A percentile compares a stretch with the other conserved stretches of the same genome.
phyloP scores from a whole-genome alignment of 139 green algal species.

The Dunaliella sp. region DNA sequence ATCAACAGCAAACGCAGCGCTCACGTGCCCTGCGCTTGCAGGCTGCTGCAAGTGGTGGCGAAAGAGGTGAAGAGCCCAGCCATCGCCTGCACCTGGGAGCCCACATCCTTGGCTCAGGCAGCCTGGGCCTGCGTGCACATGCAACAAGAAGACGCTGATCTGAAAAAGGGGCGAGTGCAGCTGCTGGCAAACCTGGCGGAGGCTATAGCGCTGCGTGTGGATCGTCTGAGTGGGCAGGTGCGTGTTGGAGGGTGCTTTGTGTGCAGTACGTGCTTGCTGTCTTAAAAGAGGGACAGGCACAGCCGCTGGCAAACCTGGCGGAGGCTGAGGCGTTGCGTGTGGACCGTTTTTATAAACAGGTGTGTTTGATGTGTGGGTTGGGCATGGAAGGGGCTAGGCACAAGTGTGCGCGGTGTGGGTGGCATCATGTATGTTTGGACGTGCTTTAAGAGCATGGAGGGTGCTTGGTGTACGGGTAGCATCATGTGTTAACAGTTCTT shows the following conservation, averaged over 20 bases:
- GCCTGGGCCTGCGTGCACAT: neutral
- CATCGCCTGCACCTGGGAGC: neutral
- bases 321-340: neutral
- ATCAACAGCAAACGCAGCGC: no score
- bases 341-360: neutral
- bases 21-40: neutral
- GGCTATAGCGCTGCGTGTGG: neutral
- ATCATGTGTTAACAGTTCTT: no score
- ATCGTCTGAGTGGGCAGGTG: neutral
- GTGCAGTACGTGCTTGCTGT: neutral
- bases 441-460: no score
- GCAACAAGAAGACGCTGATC: neutral
- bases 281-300: neutral
- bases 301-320: neutral
- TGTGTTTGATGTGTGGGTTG: no score
- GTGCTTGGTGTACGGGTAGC: no score
- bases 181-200: neutral
- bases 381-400: neutral
- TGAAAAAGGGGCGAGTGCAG: neutral
- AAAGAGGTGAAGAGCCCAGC: neutral
- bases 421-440: neutral
- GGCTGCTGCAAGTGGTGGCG: neutral
- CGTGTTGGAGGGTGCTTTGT: neutral
- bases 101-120: neutral
- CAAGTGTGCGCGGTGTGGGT: neutral